phyloP scores from a whole-genome alignment of 2,329 filamentous ascomycete genomes.

The Fusarium nanum region DNA sequence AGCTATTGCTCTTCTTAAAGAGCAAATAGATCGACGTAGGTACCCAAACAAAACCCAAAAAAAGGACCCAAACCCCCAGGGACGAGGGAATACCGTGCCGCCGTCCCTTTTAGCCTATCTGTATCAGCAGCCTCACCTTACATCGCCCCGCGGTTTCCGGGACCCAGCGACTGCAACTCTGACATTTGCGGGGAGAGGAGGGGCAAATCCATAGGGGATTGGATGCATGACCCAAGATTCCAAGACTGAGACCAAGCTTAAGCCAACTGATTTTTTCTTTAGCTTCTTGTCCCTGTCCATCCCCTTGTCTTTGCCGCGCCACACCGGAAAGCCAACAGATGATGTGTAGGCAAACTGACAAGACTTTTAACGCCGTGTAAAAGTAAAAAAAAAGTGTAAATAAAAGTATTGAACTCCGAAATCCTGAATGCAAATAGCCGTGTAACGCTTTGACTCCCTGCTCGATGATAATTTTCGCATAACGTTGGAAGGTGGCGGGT shows the following conservation, averaged over 20 bases:
- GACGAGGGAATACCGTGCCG: constrained; percentile 25
- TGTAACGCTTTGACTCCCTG: constrained; percentile 47
- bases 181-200: constrained; percentile 42
- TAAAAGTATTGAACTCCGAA: constrained; percentile 31
- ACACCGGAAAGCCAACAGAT: constrained; percentile 39
- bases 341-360: constrained; percentile 3
- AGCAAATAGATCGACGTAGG: neutral
- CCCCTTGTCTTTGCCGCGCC: neutral
- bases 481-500: constrained; percentile 4
- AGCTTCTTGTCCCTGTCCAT: neutral
- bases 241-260: neutral
- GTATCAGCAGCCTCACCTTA: constrained; percentile 30
- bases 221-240: neutral
- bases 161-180: constrained; percentile 40
- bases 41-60: neutral
- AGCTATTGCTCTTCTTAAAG: neutral
- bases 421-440: constrained; percentile 28
- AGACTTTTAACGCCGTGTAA: constrained; percentile 35
- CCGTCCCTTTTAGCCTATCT: constrained; percentile 34
- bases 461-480: constrained; percentile 36
- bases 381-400: constrained; percentile 7
- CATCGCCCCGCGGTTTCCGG: constrained; percentile 32
- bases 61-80: constrained; percentile 9
- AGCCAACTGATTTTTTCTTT: constrained; percentile 15
- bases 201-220: constrained; percentile 15